These are phyloP conservation scores for Ustilago bromivora DNA, from an alignment of 1,284 basidiomycete species.

Conservation along the genomic window DNA sequence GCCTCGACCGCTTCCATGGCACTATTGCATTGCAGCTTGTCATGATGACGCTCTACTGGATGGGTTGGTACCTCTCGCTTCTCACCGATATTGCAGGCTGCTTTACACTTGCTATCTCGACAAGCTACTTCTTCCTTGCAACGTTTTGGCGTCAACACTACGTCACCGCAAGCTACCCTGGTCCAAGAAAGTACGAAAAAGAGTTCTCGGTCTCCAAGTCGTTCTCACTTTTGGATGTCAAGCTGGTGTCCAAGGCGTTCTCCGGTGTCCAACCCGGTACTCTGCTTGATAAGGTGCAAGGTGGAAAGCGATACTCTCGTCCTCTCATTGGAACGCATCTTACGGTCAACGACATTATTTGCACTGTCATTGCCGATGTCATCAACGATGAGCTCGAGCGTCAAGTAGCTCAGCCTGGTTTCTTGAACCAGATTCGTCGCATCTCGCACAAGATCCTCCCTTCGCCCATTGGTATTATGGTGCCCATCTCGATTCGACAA, in stretches of 20 bases:
- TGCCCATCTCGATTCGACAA: conserved; percentile 65
- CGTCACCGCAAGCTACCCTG: conserved; percentile 49
- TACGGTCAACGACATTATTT: conserved; percentile 67
- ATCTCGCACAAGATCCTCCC: conserved; percentile 50
- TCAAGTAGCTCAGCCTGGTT: conserved; percentile 25
- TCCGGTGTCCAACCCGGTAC: conserved; percentile 60
- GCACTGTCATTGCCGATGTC: conserved; percentile 63
- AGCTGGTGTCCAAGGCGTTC: conserved; percentile 65
- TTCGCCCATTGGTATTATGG: conserved; percentile 56
- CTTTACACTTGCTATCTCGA: conserved; percentile 42
- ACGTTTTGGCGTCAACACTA: conserved; percentile 61
- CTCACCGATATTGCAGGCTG: conserved; percentile 45
- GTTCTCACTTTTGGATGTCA: conserved; percentile 60
- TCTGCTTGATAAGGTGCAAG: conserved; percentile 43
- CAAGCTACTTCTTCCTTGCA: conserved; percentile 46
- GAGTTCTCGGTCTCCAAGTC: conserved; percentile 49
- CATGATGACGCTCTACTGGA: conserved; percentile 62
- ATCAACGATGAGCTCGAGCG: conserved; percentile 56
- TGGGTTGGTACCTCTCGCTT: conserved; percentile 25
- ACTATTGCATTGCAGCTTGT: conserved; percentile 46
- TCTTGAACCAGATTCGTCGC: conserved; percentile 27
- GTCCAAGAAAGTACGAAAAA: conserved; percentile 50
- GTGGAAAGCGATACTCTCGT: conserved; percentile 31
- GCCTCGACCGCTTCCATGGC: conserved; percentile 55
- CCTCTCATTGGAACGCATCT: conserved; percentile 56